Percentiles rank a stretch among this genome's conserved stretches.
phyloP scores from a whole-genome alignment of 257 asterid species.

The Scutellaria minor region DNA sequence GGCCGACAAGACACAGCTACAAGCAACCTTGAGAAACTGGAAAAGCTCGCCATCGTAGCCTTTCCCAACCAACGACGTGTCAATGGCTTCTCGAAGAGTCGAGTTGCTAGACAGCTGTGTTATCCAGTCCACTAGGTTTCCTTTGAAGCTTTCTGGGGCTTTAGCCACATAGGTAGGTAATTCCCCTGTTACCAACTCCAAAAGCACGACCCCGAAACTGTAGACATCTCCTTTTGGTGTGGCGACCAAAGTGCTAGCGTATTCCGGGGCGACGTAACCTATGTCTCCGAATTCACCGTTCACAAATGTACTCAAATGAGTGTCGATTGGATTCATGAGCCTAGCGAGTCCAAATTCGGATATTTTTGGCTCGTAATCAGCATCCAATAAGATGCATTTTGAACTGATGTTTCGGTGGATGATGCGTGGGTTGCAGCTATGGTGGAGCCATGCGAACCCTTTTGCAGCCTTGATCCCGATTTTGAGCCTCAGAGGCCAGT shows the following conservation, averaged over 20 bases:
- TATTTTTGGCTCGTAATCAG: slow-evolving; percentile 57
- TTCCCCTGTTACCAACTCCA: slow-evolving; percentile 75
- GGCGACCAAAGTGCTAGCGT: slow-evolving; percentile 71
- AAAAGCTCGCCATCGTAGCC: slow-evolving; percentile 64
- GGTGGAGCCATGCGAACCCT: slow-evolving; percentile 75
- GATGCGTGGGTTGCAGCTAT: slow-evolving; percentile 61
- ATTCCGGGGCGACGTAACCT: slow-evolving; percentile 84
- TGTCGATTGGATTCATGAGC: slow-evolving; percentile 75
- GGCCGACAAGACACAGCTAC: slow-evolving; percentile 66
- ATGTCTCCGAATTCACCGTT: slow-evolving; percentile 79
- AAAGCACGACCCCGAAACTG: slow-evolving; percentile 82
- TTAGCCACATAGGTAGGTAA: slow-evolving; percentile 53
- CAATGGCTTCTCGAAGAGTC: slow-evolving; percentile 68
- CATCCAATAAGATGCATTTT: slow-evolving; percentile 54
- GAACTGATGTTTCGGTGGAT: slow-evolving; percentile 67
- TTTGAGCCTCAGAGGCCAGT: slow-evolving; percentile 62
- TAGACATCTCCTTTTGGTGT: slow-evolving; percentile 86
- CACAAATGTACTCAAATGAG: slow-evolving; percentile 76
- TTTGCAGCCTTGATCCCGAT: slow-evolving; percentile 53
- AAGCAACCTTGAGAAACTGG: slow-evolving; percentile 75
- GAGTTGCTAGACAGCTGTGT: slow-evolving; percentile 55
- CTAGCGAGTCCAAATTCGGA: slow-evolving; percentile 81
- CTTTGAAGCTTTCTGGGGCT: slow-evolving; percentile 70
- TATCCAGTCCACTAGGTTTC: slow-evolving; percentile 77
- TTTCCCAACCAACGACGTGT: slow-evolving; percentile 53